Evolutionary conservation across 306 rosid species (phyloP), one percentile per base, ranked within the genome.

Genomic region (Styphnolobium japonicum): DNA sequence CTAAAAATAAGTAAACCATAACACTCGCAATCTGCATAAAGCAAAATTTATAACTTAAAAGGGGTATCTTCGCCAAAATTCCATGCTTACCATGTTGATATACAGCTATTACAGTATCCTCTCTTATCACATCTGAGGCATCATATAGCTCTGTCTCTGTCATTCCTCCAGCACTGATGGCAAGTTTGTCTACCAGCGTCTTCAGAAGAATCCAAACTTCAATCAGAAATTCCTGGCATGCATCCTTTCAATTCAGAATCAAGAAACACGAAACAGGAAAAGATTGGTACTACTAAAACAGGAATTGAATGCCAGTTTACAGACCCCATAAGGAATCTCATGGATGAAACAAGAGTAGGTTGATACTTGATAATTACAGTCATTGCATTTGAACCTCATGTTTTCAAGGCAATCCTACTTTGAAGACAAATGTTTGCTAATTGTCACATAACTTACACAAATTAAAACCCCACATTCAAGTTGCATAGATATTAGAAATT

Each of bases 51-150:
- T 45, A 76, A 81, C 53, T 18, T 16, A 49, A 63, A 81, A 1
- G 14, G 52, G 22, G 40, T 2, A 18, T 34, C 25, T 40, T 37
- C 45, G 33, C 42, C 68, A 69, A 77, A 70, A 42, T 52, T 23
- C 49, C 29, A 80, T 51, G 45, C 96, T 84, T 84, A 93, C 98
- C 96, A 91, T 51, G 86, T 70, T 51, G 90, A 88, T 73, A 91
- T 81, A 82, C 99, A 96, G 74, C 67, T 77, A 76, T 83, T 86
- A 86, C 98, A 93, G 76, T 90, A 96, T 80, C 99, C 99, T 90
- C 97, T 92, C 81, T 91, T 85, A 71, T 89, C 94, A 88, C 99
- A 95, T 79, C 43, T 85, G 63, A 73, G 88, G 75, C 98, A 96
- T 94, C 99, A 93, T 51, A 86, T 79, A 82, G 93, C 93, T 63